Evolutionary conservation across 225 moss, liverwort and hornwort species (phyloP).

Genomic region (Thuidium tamariscinum): DNA sequence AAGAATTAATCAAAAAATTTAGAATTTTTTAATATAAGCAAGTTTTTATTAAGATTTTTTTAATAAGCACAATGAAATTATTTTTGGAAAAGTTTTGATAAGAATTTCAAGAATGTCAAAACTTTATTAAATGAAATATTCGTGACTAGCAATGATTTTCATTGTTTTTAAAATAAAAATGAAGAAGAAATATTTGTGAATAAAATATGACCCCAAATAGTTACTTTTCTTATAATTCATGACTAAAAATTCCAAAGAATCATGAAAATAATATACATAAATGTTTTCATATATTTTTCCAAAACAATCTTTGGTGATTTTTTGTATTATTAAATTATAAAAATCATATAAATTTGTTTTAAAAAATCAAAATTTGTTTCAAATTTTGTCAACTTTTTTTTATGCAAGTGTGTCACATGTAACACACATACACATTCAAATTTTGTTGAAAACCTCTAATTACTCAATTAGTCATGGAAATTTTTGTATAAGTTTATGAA

Average conservation of each 20-base stretch:
- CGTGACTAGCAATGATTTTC: too few species aligned
- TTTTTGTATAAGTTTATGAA: accelerated
- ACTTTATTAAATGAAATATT: neutral
- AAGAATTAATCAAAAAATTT: neutral
- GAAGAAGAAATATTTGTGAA: too few species aligned
- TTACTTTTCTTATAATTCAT: neutral
- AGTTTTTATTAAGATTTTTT: neutral
- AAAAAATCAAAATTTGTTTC: neutral
- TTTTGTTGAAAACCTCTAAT: neutral
- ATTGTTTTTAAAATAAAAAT: too few species aligned
- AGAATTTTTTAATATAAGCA: neutral
- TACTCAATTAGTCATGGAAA: accelerated
- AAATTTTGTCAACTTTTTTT: neutral
- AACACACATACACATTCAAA: neutral
- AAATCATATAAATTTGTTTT: neutral
- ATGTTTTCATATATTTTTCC: too few species aligned
- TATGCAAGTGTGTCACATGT: accelerated
- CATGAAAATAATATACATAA: neutral
- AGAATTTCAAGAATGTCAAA: neutral
- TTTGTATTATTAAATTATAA: neutral
- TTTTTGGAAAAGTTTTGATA: neutral
- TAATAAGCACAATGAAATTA: neutral
- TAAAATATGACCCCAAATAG: neutral
- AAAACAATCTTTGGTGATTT: neutral
- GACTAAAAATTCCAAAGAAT: neutral